These are phyloP conservation scores for Beauveria medogensis DNA, from an alignment of 2,329 filamentous ascomycete genomes.

Conservation along the genomic window DNA sequence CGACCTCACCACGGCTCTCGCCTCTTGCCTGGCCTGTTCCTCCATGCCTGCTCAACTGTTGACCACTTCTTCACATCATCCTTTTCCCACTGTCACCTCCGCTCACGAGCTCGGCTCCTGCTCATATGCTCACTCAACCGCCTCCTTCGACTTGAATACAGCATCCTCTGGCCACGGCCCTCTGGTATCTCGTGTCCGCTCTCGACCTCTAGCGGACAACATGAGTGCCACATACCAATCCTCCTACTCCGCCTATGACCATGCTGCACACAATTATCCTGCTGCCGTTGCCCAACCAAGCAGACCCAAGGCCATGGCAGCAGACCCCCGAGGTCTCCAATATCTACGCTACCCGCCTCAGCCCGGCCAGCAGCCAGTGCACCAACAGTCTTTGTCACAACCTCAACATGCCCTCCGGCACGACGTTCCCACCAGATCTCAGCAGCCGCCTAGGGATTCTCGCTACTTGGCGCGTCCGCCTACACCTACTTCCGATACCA, in stretches of 20 bases:
- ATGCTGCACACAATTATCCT: conserved; percentile 35
- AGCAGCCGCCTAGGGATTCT: not conserved
- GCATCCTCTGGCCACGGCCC: not conserved
- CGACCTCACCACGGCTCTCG: not conserved
- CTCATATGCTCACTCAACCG: not conserved
- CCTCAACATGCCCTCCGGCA: conserved; percentile 11
- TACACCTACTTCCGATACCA: conserved; percentile 28
- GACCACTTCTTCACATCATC: not conserved
- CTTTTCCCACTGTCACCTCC: not conserved
- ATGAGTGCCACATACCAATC: conserved; percentile 47
- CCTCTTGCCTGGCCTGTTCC: not conserved
- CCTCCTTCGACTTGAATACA: not conserved
- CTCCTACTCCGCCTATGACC: conserved; percentile 39
- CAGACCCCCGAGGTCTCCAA: conserved; percentile 26
- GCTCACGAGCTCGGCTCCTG: not conserved
- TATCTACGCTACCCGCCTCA: conserved; percentile 24
- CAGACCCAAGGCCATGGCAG: conserved; percentile 23
- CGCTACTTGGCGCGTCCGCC: conserved; percentile 28
- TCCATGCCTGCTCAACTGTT: conserved; percentile 6
- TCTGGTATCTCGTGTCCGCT: not conserved
- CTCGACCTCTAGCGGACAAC: conserved; percentile 28
- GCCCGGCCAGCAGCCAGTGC: conserved; percentile 14
- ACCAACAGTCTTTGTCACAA: conserved; percentile 11
- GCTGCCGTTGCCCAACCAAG: conserved; percentile 25
- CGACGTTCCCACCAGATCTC: conserved; percentile 11